These are phyloP conservation scores for Vaccinium macrocarpon DNA, from an alignment of 148 eudicot species.

Conservation along the genomic window DNA sequence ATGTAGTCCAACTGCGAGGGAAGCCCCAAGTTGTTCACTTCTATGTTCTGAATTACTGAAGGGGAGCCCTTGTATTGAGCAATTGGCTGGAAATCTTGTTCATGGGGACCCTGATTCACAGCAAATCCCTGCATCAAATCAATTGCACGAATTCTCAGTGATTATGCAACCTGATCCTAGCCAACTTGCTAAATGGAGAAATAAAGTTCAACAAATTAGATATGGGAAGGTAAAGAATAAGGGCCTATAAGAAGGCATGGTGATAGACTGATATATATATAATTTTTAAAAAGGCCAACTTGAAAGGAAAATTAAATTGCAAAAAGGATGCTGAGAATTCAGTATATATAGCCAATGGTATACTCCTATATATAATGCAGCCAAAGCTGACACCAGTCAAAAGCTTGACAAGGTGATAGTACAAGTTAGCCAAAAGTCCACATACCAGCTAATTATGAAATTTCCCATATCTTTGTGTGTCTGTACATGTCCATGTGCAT, in stretches of 20 bases:
- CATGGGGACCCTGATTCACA: constrained; percentile 46
- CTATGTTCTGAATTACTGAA: constrained; percentile 41
- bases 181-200: not conserved
- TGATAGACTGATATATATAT: not conserved
- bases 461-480: no score
- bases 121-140: constrained; percentile 44
- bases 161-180: not conserved
- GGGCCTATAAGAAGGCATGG: not conserved
- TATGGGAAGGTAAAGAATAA: not conserved
- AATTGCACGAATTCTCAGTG: not conserved
- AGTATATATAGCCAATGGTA: not conserved
- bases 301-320: not conserved
- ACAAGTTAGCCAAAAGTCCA: not conserved
- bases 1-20: constrained; percentile 55
- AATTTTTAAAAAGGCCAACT: not conserved
- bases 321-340: not conserved
- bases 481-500: not conserved
- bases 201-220: not conserved
- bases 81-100: constrained; percentile 41
- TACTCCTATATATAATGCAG: not conserved
- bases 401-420: not conserved
- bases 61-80: constrained; percentile 56
- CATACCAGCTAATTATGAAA: not conserved
- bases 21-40: constrained; percentile 41
- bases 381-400: not conserved